Evolutionary conservation across 2,329 filamentous ascomycete genomes (phyloP).

Genomic region (Fusarium devonianum): DNA sequence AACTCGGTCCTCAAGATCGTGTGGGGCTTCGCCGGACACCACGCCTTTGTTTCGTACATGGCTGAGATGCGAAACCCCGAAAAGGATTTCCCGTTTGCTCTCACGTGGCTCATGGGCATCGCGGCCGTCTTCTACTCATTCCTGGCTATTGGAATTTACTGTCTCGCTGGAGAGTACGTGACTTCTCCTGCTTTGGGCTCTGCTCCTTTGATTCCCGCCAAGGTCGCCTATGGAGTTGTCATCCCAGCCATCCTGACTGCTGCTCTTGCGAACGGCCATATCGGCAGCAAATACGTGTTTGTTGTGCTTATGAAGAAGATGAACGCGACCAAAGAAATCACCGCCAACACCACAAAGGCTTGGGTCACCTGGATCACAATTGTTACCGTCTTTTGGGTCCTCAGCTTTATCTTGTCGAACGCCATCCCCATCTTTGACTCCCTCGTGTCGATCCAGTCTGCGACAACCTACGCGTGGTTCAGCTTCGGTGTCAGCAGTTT

Average conservation of each 20-base stretch:
- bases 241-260: slow-evolving; percentile 32
- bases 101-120: slow-evolving; percentile 16
- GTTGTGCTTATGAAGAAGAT: slow-evolving; percentile 16
- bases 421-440: slow-evolving; percentile 38
- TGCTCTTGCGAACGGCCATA: slow-evolving; percentile 32
- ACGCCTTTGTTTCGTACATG: slow-evolving; percentile 35
- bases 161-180: slow-evolving; percentile 30
- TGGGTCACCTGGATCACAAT: slow-evolving; percentile 37
- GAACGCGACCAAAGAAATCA: slow-evolving; percentile 15
- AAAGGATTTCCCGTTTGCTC: slow-evolving; percentile 28
- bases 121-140: slow-evolving; percentile 26
- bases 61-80: slow-evolving; percentile 34
- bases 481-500: slow-evolving; percentile 27
- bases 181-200: slow-evolving; percentile 30
- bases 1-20: slow-evolving; percentile 24
- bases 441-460: slow-evolving; percentile 31
- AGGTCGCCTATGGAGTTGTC: slow-evolving; percentile 34
- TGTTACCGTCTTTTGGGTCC: slow-evolving; percentile 29
- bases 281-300: slow-evolving; percentile 32
- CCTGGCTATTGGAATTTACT: slow-evolving; percentile 31
- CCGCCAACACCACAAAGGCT: slow-evolving; percentile 20
- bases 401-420: slow-evolving; percentile 33
- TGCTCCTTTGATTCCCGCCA: slow-evolving; percentile 23
- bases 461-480: slow-evolving; percentile 35
- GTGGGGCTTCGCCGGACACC: slow-evolving; percentile 35